Evolutionary conservation across 257 asterid species (phyloP).

Genomic region (Thymus quinquecostatus): DNA sequence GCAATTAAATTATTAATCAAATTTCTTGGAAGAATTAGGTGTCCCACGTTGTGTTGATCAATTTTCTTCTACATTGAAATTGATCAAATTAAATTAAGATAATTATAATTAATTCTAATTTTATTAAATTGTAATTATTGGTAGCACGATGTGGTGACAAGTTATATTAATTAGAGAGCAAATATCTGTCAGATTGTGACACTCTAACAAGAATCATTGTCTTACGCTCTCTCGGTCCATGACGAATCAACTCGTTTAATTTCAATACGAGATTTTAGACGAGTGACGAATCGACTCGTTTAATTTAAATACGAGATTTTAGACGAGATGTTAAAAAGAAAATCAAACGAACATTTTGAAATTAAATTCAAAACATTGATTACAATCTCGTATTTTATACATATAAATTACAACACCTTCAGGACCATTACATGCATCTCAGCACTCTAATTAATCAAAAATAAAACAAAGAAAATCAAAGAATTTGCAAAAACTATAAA

Average conservation of each 20-base stretch:
- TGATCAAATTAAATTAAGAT: too few relatives aligned
- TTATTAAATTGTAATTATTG: background rate
- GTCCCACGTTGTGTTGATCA: constrained; percentile 12
- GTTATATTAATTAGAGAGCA: background rate
- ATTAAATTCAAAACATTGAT: background rate
- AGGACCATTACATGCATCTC: background rate
- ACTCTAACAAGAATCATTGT: background rate
- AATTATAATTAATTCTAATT: too few relatives aligned
- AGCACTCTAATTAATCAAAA: background rate
- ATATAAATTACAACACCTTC: background rate
- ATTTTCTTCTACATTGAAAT: too few relatives aligned
- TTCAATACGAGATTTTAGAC: too few relatives aligned
- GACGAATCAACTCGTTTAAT: background rate
- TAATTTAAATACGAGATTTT: background rate
- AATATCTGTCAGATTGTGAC: constrained; percentile 17
- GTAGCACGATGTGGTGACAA: constrained; percentile 31
- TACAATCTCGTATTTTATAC: background rate
- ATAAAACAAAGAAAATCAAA: background rate
- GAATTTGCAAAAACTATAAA: background rate
- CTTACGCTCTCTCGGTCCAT: too few relatives aligned
- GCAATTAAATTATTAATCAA: too few relatives aligned
- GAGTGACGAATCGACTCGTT: too few relatives aligned
- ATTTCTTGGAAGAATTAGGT: constrained; percentile 21
- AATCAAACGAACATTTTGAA: background rate
- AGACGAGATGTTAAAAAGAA: background rate